Base-by-base conservation (phyloP, 805 yeast species). In the Yarrowia sp. region DNA sequence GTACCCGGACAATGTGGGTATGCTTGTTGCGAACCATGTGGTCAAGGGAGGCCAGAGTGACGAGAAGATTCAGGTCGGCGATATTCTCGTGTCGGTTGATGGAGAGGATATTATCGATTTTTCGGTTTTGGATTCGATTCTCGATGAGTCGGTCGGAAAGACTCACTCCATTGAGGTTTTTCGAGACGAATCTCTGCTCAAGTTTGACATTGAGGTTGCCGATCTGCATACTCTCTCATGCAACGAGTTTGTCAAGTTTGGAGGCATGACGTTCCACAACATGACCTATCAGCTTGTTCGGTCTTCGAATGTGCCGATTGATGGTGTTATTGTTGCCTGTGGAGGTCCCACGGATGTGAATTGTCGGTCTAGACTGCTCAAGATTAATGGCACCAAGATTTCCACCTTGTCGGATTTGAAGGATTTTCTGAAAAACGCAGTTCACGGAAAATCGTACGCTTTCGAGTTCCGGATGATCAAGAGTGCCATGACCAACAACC, bases 271-370 rank as follows among this genome's bases (percentile, higher is more conserved):
- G 0, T 90, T 92, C 76, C 91, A 92, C 72, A 86, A 89, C 62
- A 76, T 92, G 69, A 88, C 96, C 62, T 92, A 92, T 74, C 97
- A 92, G 76, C 80, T 91, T 77, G 97, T 97, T 1, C 83, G 96
- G 71, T 82, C 86, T 48, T 90, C 85, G 71, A 90, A 92, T 35
- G 82, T 92, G 38, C 95, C 97, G 0, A 93, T 89, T 1, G 82
- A 79, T 68, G 98, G 98, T 41, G 47, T 55, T 2, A 96, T 92
- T 0, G 91, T 84, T 72, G 80, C 90, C 42, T 87, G 88, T 69
- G 84, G 87, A 70, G 90, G 96, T 2, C 61, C 61, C 36, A 41
- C 61, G 5, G 61, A 55, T 15, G 0, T 81, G 89, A 1, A 92
- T 93, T 0, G 61, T 28, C 86, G 93, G 0, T 92, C 92, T 76